Evolutionary conservation across 805 yeast genomes (phyloP).

Genomic region (Schwanniomyces polymorphus): DNA sequence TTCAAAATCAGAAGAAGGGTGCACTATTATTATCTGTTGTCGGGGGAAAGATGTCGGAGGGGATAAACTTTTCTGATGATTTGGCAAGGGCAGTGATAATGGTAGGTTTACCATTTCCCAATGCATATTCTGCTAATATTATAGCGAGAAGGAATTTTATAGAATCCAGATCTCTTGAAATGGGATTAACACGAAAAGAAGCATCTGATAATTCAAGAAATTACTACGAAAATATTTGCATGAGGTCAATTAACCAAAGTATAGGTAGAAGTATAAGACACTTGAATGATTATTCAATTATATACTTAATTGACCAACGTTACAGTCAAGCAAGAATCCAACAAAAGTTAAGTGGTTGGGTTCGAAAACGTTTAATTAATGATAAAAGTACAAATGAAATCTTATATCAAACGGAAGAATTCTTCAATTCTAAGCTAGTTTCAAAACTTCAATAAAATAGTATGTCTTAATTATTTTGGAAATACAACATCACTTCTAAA

Average conservation of each 20-base stretch:
- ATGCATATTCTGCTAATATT: slow-evolving; percentile 77
- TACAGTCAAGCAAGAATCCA: slow-evolving; percentile 49
- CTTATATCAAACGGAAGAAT: slow-evolving; percentile 24
- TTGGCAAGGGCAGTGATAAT: slow-evolving; percentile 85
- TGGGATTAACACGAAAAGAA: slow-evolving; percentile 46
- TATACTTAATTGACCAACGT: slow-evolving; percentile 69
- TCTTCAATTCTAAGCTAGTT: slow-evolving; percentile 19
- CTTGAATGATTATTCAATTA: slow-evolving; percentile 73
- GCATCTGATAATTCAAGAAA: slow-evolving; percentile 52
- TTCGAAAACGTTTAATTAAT: slow-evolving; percentile 29
- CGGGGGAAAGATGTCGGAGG: slow-evolving; percentile 92
- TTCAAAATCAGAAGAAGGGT: slow-evolving; percentile 42
- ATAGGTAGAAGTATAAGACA: slow-evolving; percentile 92
- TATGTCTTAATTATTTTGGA: slow-evolving; percentile 1
- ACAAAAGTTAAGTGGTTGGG: slow-evolving; percentile 73
- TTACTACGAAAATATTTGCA: slow-evolving; percentile 80
- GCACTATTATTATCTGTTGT: slow-evolving; percentile 81
- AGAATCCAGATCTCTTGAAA: slow-evolving; percentile 46
- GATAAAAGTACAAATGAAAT: slow-evolving; percentile 9
- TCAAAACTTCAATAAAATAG: slow-evolving; percentile 5
- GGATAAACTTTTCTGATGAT: slow-evolving; percentile 85
- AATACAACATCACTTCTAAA: slow-evolving; percentile 56
- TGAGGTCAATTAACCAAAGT: slow-evolving; percentile 90
- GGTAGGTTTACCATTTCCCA: slow-evolving; percentile 90
- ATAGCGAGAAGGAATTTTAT: slow-evolving; percentile 69